Evolutionary conservation across 1,284 basidiomycete species (phyloP), one percentile per base, ranked within the genome.

Genomic region (Polyporus tsugae): DNA sequence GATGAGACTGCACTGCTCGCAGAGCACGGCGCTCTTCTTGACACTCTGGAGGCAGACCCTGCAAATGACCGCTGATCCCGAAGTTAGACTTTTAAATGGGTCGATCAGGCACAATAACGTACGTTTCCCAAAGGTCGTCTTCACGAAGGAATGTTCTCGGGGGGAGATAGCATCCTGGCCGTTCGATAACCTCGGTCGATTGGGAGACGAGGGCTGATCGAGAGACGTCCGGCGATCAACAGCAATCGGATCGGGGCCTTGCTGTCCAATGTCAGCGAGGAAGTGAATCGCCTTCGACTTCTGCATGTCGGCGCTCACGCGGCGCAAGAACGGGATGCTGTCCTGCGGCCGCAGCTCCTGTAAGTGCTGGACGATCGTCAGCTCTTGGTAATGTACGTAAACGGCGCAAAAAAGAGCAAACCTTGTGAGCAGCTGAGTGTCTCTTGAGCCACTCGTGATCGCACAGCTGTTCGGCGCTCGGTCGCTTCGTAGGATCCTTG

Each of bases 91-190:
- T 59, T 60, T 64, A 53, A 74, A 49, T 41, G 33, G 41, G 58
- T 63, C 60, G 57, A 38, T 41, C 17, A 52, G 60, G 61, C 41
- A 52, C 15, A 57, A 38, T 60, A 41, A 84, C 92, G 78, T 78
- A 97, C 95, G 88, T 84, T 96, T 97, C 76, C 92, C 91, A 79
- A 98, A 98, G 2, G 92, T 93, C 2, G 95, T 97, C 82, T 95
- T 96, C 58, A 97, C 93, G 77, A 97, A 96, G 6, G 87, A 87
- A 75, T 98, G 96, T 41, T 91, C 87, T 62, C 89, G 87, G 19
- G 87, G 86, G 15, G 84, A 85, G 70, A 88, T 86, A 58, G 75
- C 66, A 1, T 90, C 87, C 35, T 73, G 81, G 65, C 82, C 80
- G 68, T 83, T 82, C 38, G 85, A 86, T 42, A 83, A 53, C 59